Evolutionary conservation across 495 filamentous ascomycete species (phyloP).

Genomic region (Pyrenula aspistea): DNA sequence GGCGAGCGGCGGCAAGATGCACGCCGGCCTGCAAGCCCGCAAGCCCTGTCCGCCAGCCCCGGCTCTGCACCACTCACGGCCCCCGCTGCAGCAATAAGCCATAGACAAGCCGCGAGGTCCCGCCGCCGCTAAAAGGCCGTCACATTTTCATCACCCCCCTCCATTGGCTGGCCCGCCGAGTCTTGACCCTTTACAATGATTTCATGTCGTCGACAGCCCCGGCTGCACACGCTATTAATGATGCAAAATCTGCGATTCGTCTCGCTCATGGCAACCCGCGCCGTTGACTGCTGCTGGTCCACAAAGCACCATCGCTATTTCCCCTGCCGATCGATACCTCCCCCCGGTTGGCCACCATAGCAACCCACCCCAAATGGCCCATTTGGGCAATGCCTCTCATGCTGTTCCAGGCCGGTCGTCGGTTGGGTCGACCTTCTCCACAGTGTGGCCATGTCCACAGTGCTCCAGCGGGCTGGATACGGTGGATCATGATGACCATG

Average conservation of each 20-base stretch:
- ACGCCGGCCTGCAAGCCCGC: not conserved
- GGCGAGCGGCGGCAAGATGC: not conserved
- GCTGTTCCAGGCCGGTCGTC: too few species aligned
- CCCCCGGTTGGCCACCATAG: not conserved
- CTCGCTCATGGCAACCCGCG: not conserved
- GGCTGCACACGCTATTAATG: not conserved
- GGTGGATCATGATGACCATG: too few species aligned
- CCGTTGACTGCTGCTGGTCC: not conserved
- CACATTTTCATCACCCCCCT: not conserved
- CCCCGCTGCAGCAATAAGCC: not conserved
- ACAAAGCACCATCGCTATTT: not conserved
- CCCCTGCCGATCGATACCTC: not conserved
- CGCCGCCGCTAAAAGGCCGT: not conserved
- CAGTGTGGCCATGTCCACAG: too few species aligned
- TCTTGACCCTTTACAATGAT: not conserved
- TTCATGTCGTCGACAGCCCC: not conserved
- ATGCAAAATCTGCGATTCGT: not conserved
- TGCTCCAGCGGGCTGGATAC: too few species aligned
- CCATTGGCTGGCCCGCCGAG: not conserved
- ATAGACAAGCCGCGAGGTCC: not conserved
- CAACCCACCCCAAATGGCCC: not conserved
- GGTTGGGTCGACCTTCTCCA: too few species aligned
- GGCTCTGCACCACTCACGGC: not conserved
- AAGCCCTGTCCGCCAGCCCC: not conserved
- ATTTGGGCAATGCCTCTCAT: not conserved